These are phyloP conservation scores for Inonotus obliquus DNA, from an alignment of 1,284 basidiomycete species.

Conservation along the genomic window DNA sequence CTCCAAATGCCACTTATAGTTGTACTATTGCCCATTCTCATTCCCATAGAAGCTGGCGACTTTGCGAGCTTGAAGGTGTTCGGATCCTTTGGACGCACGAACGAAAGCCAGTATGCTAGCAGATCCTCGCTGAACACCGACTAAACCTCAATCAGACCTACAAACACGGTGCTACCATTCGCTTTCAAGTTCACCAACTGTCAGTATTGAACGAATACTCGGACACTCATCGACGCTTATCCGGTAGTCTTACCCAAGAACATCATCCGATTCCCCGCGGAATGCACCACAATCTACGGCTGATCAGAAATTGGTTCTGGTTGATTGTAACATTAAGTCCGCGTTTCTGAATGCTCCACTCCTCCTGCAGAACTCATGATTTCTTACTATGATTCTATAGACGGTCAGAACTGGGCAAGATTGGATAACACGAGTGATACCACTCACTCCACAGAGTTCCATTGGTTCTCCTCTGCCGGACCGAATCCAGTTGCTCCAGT, in stretches of 20 bases:
- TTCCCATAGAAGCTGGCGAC: slow-evolving; percentile 31
- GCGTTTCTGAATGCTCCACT: slow-evolving; percentile 33
- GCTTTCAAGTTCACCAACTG: slow-evolving; percentile 24
- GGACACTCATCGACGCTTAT: slow-evolving; percentile 28
- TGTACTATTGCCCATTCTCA: slow-evolving; percentile 31
- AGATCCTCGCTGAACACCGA: slow-evolving; percentile 47
- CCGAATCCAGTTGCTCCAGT: slow-evolving; percentile 40
- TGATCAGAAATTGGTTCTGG: slow-evolving; percentile 37
- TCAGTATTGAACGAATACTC: neutral
- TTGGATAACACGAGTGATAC: neutral
- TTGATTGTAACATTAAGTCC: slow-evolving; percentile 56
- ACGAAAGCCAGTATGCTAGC: slow-evolving; percentile 58
- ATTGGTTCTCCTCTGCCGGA: slow-evolving; percentile 45
- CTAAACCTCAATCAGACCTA: slow-evolving; percentile 37
- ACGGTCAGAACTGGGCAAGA: neutral
- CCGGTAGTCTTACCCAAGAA: slow-evolving; percentile 53
- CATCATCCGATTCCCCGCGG: slow-evolving; percentile 63
- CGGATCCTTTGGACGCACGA: slow-evolving; percentile 47
- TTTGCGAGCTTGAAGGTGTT: slow-evolving; percentile 46
- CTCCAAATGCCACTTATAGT: slow-evolving; percentile 37
- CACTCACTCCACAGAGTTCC: slow-evolving; percentile 46
- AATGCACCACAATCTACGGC: slow-evolving; percentile 37
- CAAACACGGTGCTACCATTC: slow-evolving; percentile 44
- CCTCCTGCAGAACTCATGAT: slow-evolving; percentile 42
- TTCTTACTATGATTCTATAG: slow-evolving; percentile 34